Conservation (phyloP, 768 basidiomycete genomes). For the Kwoniella sp. region DNA sequence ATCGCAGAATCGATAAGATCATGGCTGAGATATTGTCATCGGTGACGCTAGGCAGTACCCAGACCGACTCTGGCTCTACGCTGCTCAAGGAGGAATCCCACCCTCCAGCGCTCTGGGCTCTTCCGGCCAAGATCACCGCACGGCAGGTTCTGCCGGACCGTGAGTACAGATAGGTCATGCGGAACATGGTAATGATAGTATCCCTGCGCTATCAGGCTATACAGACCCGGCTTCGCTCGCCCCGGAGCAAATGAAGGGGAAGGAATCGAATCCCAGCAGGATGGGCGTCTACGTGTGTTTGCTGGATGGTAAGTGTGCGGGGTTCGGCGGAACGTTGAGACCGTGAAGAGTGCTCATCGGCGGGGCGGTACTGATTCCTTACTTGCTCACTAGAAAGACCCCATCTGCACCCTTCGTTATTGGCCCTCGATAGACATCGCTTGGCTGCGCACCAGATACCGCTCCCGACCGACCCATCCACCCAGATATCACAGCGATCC, state of each 20-base stretch:
- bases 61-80: no score
- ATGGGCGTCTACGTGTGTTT: slow-evolving; percentile 39
- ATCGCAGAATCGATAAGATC: no score
- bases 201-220: slow-evolving; percentile 4
- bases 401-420: slow-evolving; percentile 33
- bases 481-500: slow-evolving; percentile 13
- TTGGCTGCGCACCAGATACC: slow-evolving; percentile 22
- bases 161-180: slow-evolving; percentile 9
- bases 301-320: slow-evolving; percentile 32
- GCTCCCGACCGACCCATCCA: slow-evolving; percentile 20
- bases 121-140: slow-evolving; percentile 3
- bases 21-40: no score
- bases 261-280: slow-evolving; percentile 33
- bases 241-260: slow-evolving; percentile 8
- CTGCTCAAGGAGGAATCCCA: no score
- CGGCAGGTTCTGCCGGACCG: slow-evolving; percentile 26
- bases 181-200: neutral
- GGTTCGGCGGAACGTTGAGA: no score
- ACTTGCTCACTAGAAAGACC: slow-evolving; percentile 19
- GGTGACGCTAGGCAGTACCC: no score
- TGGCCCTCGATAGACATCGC: slow-evolving; percentile 35
- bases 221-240: neutral
- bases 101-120: slow-evolving; percentile 10
- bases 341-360: no score
- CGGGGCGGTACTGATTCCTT: neutral